Percentiles rank a stretch among this genome's conserved stretches.
phyloP scores from a whole-genome alignment of 1,284 basidiomycete genomes.

The Prillingera fragicola region DNA sequence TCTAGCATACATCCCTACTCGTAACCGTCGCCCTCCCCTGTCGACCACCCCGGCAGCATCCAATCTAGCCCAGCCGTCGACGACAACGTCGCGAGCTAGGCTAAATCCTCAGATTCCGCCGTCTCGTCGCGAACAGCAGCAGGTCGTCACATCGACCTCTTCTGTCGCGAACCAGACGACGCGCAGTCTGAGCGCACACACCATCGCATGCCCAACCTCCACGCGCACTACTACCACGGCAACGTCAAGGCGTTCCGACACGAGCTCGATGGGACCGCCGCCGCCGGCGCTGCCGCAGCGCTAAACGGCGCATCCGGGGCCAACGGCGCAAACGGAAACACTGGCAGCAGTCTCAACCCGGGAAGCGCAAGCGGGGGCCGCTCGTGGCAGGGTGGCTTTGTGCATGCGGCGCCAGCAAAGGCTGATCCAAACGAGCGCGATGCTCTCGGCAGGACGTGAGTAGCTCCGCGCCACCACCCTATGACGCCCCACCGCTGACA shows the following conservation, averaged over 20 bases:
- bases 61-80: too few species aligned
- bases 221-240: slow-evolving; percentile 69
- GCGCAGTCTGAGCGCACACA: not conserved
- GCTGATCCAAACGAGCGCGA: slow-evolving; percentile 48
- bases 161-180: not conserved
- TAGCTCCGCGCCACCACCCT: slow-evolving; percentile 18
- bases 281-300: slow-evolving; percentile 32
- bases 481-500: slow-evolving; percentile 62
- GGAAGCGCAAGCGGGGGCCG: slow-evolving; percentile 52
- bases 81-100: too few species aligned
- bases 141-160: too few species aligned
- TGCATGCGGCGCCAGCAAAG: slow-evolving; percentile 40
- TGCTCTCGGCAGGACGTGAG: slow-evolving; percentile 38
- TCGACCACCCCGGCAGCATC: too few species aligned
- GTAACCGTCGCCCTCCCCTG: too few species aligned
- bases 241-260: slow-evolving; percentile 77
- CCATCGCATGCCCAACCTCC: slow-evolving; percentile 55
- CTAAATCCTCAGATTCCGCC: too few species aligned
- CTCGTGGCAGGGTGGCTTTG: slow-evolving; percentile 59
- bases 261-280: slow-evolving; percentile 57
- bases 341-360: slow-evolving; percentile 31
- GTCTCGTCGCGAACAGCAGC: too few species aligned
- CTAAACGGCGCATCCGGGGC: slow-evolving; percentile 30
- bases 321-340: slow-evolving; percentile 22
- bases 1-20: too few species aligned